Conservation (phyloP, 2,329 filamentous ascomycete species). For the Phaeosphaeriaceae sp. region DNA sequence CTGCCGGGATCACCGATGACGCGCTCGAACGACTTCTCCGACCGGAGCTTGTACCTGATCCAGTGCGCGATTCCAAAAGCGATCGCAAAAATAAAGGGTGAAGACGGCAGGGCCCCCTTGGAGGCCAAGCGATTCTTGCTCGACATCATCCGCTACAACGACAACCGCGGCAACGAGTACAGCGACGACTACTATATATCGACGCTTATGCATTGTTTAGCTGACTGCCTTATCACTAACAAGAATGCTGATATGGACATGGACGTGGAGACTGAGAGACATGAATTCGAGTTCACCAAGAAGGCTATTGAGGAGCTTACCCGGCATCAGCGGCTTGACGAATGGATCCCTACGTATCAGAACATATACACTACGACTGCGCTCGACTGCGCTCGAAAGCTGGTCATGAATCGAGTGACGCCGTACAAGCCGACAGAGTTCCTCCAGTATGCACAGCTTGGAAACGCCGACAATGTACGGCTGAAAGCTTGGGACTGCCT, state of each 20-base stretch:
- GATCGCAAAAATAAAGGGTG: conserved; percentile 78
- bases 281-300: conserved; percentile 61
- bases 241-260: conserved; percentile 42
- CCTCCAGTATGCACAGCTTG: conserved; percentile 65
- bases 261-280: conserved; percentile 57
- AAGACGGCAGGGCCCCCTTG: conserved; percentile 77
- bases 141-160: conserved; percentile 90
- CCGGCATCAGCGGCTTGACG: conserved; percentile 68
- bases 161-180: conserved; percentile 88
- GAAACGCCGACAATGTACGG: conserved; percentile 67
- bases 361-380: conserved; percentile 69
- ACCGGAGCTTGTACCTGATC: conserved; percentile 83
- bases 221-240: conserved; percentile 57
- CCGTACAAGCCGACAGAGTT: conserved; percentile 64
- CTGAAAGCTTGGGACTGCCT: conserved; percentile 66
- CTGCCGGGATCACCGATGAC: conserved; percentile 79
- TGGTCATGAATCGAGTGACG: conserved; percentile 62
- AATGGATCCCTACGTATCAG: conserved; percentile 71
- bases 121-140: conserved; percentile 83
- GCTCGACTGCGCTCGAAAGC: conserved; percentile 63
- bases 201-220: conserved; percentile 72
- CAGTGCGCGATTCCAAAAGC: conserved; percentile 84
- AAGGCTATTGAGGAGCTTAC: conserved; percentile 68
- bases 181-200: conserved; percentile 92
- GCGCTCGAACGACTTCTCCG: conserved; percentile 87